Evolutionary conservation across 352 stramenopile genomes (phyloP).

Genomic region (Globisporangium spinosum): DNA sequence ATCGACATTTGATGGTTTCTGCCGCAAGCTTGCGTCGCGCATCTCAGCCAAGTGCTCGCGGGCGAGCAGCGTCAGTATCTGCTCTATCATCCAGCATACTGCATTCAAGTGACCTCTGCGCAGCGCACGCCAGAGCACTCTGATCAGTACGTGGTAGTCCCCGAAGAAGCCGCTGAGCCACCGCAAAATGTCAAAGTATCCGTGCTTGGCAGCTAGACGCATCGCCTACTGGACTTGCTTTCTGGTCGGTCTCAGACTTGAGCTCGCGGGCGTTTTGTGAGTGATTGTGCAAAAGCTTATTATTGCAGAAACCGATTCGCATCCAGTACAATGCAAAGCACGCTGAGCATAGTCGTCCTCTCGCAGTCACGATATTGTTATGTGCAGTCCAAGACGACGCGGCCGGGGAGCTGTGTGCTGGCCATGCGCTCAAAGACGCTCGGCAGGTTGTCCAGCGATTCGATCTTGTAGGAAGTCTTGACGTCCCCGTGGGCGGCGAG

Average conservation of each 20-base stretch:
- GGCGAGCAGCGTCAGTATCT: neutral
- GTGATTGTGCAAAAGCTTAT: no score
- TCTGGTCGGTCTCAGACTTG: no score
- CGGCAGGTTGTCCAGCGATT: conserved; percentile 35
- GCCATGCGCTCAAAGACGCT: conserved; percentile 44
- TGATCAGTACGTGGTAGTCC: no score
- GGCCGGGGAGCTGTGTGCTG: conserved; percentile 28
- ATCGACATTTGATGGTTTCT: neutral
- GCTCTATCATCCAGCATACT: neutral
- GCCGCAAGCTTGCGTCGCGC: neutral
- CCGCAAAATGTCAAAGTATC: no score
- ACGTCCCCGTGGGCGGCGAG: conserved; percentile 42
- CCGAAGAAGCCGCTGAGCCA: no score
- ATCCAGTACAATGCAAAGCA: neutral
- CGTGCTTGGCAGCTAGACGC: no score
- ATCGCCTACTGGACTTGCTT: no score
- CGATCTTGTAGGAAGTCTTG: conserved; percentile 36
- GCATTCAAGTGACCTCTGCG: neutral
- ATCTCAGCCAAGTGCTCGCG: neutral
- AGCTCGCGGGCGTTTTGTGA: no score
- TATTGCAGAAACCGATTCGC: no score
- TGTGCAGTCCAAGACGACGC: conserved; percentile 41
- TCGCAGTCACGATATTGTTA: conserved; percentile 14
- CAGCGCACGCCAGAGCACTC: no score
- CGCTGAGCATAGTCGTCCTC: neutral